Conservation (phyloP, 352 stramenopile species). For the Thalassiosira allenii region DNA sequence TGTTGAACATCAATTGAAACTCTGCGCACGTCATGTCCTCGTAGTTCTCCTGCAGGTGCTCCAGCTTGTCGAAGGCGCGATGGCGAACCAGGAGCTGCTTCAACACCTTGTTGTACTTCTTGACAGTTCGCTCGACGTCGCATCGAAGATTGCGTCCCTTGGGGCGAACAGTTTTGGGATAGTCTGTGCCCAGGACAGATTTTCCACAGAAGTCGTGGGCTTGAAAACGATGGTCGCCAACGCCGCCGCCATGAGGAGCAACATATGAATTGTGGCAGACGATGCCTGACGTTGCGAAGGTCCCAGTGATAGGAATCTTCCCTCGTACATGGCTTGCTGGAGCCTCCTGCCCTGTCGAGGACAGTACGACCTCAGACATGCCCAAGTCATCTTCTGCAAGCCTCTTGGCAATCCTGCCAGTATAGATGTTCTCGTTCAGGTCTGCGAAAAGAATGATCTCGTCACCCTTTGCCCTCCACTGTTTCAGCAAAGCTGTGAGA, state of each 20-base stretch:
- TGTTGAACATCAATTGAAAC: not conserved
- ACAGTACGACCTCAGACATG: slow-evolving; percentile 8
- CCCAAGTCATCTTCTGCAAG: not conserved
- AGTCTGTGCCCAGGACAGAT: not conserved
- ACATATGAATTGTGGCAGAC: not conserved
- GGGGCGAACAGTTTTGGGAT: slow-evolving; percentile 3
- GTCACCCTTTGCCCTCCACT: slow-evolving; percentile 9
- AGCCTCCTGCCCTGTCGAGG: not conserved
- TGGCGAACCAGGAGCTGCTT: not conserved
- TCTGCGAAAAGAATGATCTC: slow-evolving; percentile 22
- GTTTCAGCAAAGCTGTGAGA: not conserved
- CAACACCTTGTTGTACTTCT: not conserved
- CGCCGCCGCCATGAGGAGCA: not conserved
- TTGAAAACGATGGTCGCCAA: slow-evolving; percentile 2
- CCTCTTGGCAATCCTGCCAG: not conserved
- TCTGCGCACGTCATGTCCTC: not conserved
- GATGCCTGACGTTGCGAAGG: slow-evolving; percentile 11
- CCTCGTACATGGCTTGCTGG: not conserved
- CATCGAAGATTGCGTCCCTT: not conserved
- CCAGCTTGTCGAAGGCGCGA: not conserved
- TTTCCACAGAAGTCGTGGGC: slow-evolving; percentile 7
- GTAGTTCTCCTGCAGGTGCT: not conserved
- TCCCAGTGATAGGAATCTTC: not conserved
- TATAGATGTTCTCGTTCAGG: slow-evolving; percentile 38
- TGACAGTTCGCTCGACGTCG: not conserved